These are phyloP conservation scores for Meyerozyma athensensis DNA, from an alignment of 1,139 yeast genomes.

Conservation along the genomic window DNA sequence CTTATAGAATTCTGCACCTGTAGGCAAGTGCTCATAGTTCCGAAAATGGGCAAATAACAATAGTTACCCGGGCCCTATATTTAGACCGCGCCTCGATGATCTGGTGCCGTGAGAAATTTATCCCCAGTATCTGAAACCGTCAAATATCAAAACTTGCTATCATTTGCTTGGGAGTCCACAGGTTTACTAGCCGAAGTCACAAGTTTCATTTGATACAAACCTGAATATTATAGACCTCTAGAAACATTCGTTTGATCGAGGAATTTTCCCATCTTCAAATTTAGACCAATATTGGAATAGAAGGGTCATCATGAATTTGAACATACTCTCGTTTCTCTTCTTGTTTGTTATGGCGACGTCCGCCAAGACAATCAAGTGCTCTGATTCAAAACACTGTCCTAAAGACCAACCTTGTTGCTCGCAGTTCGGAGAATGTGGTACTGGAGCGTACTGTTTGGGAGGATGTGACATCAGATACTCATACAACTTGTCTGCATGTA, in stretches of 20 bases:
- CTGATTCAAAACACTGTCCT: conserved; percentile 55
- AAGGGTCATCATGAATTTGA: conserved; percentile 1
- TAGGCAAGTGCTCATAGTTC: not conserved
- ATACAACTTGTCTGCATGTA: conserved; percentile 57
- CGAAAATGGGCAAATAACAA: not conserved
- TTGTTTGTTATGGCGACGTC: not conserved
- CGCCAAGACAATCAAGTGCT: conserved; percentile 34
- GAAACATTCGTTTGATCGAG: not conserved
- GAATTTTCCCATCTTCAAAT: too few species aligned
- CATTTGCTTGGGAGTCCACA: too few species aligned
- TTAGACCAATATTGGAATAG: too few species aligned
- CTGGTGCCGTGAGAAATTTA: not conserved
- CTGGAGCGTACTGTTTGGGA: conserved; percentile 74
- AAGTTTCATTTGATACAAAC: too few species aligned
- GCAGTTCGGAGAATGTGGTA: conserved; percentile 80
- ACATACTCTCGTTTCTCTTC: not conserved
- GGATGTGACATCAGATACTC: conserved; percentile 76
- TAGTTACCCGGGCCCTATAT: conserved; percentile 1
- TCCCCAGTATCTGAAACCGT: too few species aligned
- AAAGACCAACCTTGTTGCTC: conserved; percentile 74
- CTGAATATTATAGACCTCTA: too few species aligned
- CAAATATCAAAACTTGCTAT: not conserved
- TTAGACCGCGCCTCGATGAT: conserved; percentile 2
- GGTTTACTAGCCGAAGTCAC: too few species aligned
- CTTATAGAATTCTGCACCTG: too few species aligned